These are phyloP conservation scores for Raphanus sativus DNA, from an alignment of 345 rosid species.

Conservation along the genomic window DNA sequence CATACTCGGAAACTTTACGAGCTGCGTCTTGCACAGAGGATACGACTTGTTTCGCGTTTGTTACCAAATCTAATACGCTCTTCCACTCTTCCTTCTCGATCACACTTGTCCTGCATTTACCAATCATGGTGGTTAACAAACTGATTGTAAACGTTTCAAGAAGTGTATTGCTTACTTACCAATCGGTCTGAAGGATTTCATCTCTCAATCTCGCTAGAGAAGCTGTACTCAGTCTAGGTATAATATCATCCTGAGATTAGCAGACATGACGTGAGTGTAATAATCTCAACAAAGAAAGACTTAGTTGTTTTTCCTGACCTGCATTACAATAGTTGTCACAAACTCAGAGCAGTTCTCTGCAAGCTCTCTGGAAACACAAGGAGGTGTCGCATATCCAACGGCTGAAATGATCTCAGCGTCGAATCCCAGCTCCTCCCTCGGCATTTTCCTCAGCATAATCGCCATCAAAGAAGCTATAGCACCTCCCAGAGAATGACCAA, in stretches of 20 bases:
- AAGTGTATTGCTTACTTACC: slow-evolving; percentile 43
- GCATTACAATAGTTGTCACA: slow-evolving; percentile 86
- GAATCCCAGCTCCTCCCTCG: slow-evolving; percentile 75
- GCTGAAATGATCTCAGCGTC: slow-evolving; percentile 74
- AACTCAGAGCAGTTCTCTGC: slow-evolving; percentile 89
- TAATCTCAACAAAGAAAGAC: background rate
- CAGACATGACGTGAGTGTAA: background rate
- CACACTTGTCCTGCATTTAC: slow-evolving; percentile 66
- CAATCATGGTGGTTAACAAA: background rate
- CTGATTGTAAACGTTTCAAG: background rate
- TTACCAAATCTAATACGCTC: slow-evolving; percentile 59
- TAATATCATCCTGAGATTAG: slow-evolving; percentile 69
- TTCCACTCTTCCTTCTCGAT: slow-evolving; percentile 88
- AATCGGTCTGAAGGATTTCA: slow-evolving; percentile 88
- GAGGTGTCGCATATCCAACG: slow-evolving; percentile 87
- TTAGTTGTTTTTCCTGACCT: slow-evolving; percentile 50
- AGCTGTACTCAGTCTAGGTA: slow-evolving; percentile 77
- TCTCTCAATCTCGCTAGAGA: slow-evolving; percentile 72
- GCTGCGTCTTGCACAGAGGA: slow-evolving; percentile 87
- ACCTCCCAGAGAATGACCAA: slow-evolving; percentile 97
- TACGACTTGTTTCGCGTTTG: slow-evolving; percentile 85
- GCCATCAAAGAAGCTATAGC: slow-evolving; percentile 83
- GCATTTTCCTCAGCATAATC: slow-evolving; percentile 73
- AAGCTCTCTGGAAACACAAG: slow-evolving; percentile 85
- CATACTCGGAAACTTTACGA: slow-evolving; percentile 76